Evolutionary conservation across 2,329 filamentous ascomycete genomes (phyloP).

Genomic region (Talaromyces verruculosus): DNA sequence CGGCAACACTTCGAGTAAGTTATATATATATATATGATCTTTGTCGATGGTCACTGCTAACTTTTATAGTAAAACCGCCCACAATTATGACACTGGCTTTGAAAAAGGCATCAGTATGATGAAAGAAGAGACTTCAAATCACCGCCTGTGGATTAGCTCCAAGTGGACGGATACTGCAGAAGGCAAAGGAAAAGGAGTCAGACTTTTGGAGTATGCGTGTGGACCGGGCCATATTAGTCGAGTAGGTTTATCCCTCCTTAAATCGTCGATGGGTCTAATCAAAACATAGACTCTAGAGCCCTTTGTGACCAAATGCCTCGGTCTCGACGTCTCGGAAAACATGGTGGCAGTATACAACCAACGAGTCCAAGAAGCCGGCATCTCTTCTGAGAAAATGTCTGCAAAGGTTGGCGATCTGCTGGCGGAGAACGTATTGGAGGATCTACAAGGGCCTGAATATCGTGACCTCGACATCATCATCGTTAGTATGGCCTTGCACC

Average conservation of each 20-base stretch:
- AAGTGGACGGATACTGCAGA: slow-evolving; percentile 47
- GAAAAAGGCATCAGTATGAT: slow-evolving; percentile 55
- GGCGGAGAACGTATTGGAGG: slow-evolving; percentile 51
- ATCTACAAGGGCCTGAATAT: slow-evolving; percentile 62
- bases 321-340: slow-evolving; percentile 68
- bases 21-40: neutral
- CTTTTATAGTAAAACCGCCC: slow-evolving; percentile 50
- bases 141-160: slow-evolving; percentile 62
- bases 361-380: slow-evolving; percentile 53
- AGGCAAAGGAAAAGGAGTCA: slow-evolving; percentile 39
- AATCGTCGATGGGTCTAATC: neutral
- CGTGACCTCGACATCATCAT: slow-evolving; percentile 67
- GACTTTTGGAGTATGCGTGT: slow-evolving; percentile 73
- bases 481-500: slow-evolving; percentile 65
- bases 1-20: slow-evolving; percentile 45
- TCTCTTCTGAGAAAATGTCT: slow-evolving; percentile 54
- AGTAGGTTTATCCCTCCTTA: slow-evolving; percentile 44
- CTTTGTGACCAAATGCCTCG: slow-evolving; percentile 62
- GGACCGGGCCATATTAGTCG: slow-evolving; percentile 67
- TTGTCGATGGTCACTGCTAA: slow-evolving; percentile 13
- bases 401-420: slow-evolving; percentile 61
- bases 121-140: slow-evolving; percentile 54
- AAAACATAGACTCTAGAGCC: slow-evolving; percentile 56
- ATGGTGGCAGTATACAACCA: slow-evolving; percentile 70
- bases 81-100: slow-evolving; percentile 59